Evolutionary conservation across 2,329 filamentous ascomycete species (phyloP), one percentile per base, ranked within the genome.

Genomic region (Coniochaeta sp.): DNA sequence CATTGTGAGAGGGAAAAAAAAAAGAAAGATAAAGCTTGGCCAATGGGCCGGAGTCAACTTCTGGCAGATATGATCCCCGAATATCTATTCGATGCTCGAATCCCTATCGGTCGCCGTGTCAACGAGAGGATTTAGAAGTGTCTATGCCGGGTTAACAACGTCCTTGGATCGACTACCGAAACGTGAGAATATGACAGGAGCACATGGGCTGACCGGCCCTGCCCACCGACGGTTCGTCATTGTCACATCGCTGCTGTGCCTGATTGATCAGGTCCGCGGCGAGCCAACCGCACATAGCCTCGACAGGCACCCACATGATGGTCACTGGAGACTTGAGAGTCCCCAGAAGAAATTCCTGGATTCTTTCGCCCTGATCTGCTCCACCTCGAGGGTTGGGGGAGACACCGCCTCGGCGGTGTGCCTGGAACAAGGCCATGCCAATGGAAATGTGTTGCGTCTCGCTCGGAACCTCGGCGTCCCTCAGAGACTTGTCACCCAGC

Each of bases 321-420:
- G 62, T 24, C 22, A 19, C 0, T 60, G 36, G 59, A 58, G 59
- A 1, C 31, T 57, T 9, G 50, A 64, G 58, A 58, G 65, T 17
- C 62, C 66, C 2, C 64, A 65, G 43, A 63, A 68, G 47, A 73
- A 71, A 33, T 73, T 72, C 43, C 67, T 72, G 6, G 71, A 73
- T 61, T 72, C 71, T n/a, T 71, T 73, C 56, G 71, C 71, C 1
- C 64, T 73, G 19, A 61, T 73, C 1, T 72, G 66, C 60, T 67
- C 70, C 12, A 71, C 66, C 0, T 65, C 67, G 1, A 65, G 58
- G 31, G 31, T 58, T 50, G 62, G 67, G 47, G 50, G 63, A 9
- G 59, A 69, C 47, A 70, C 67, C 28, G 71, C 70, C 14, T 67
- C 71, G 11, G 71, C 71, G 43, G 71, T 69, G 1, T 70, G 69